These are phyloP conservation scores for Saccharomyces hybrid DNA, from an alignment of 1,139 yeast genomes.

Conservation along the genomic window DNA sequence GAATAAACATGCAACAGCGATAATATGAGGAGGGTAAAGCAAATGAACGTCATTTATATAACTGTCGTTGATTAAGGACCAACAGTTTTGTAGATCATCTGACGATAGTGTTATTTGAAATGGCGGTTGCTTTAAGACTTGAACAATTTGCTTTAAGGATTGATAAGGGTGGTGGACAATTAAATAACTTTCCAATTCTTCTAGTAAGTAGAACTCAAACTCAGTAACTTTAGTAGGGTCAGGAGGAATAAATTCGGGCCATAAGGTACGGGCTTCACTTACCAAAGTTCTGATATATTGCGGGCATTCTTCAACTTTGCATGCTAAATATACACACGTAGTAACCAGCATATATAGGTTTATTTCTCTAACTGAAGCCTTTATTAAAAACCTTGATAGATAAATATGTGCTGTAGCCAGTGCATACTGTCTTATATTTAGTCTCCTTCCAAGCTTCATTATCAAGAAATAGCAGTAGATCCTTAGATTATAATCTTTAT, in stretches of 20 bases:
- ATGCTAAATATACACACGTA: conserved; percentile 80
- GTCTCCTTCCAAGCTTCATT: conserved; percentile 67
- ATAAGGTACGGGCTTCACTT: conserved; percentile 75
- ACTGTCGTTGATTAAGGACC: conserved; percentile 88
- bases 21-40: conserved; percentile 82
- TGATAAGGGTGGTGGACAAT: conserved; percentile 86
- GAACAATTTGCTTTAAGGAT: conserved; percentile 55
- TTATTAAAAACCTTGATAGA: conserved; percentile 62
- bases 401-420: conserved; percentile 86
- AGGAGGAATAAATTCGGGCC: conserved; percentile 94
- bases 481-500: conserved; percentile 47
- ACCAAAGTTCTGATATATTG: conserved; percentile 82
- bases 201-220: conserved; percentile 87
- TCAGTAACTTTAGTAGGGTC: conserved; percentile 93
- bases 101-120: conserved; percentile 31
- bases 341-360: conserved; percentile 76
- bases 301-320: conserved; percentile 93
- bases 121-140: conserved; percentile 36
- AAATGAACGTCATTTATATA: conserved; percentile 81
- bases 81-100: conserved; percentile 74
- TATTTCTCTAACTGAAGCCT: conserved; percentile 70
- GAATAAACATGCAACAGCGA: conserved; percentile 68
- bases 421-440: conserved; percentile 74
- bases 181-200: conserved; percentile 75
- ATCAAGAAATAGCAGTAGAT: conserved; percentile 63